Conservation (phyloP, 768 basidiomycete genomes). For the Termitomyces sp. region DNA sequence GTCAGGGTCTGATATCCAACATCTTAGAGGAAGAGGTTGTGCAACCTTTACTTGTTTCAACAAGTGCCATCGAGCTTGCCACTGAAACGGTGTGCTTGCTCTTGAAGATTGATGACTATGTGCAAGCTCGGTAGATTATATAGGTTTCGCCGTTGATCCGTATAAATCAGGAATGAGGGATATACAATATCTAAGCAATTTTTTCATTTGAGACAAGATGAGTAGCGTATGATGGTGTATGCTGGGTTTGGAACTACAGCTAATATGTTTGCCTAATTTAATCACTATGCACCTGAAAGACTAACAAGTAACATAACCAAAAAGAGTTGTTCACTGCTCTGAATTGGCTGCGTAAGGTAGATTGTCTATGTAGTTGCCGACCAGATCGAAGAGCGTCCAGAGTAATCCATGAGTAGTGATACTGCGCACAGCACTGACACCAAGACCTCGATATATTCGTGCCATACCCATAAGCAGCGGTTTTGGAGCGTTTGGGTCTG, state of each 20-base stretch:
- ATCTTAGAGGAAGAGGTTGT: conserved; percentile 97
- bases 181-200: conserved; percentile 3
- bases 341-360: conserved; percentile 34
- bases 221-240: conserved; percentile 10
- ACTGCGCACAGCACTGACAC: conserved; percentile 89
- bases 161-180: background rate
- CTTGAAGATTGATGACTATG: conserved; percentile 94
- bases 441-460: conserved; percentile 89
- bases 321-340: conserved; percentile 14
- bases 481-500: conserved; percentile 76
- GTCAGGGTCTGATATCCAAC: conserved; percentile 91
- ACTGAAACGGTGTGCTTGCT: conserved; percentile 98
- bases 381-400: conserved; percentile 91
- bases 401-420: conserved; percentile 91
- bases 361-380: conserved; percentile 69
- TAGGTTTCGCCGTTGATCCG: background rate
- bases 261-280: conserved; percentile 20
- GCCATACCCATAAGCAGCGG: conserved; percentile 73
- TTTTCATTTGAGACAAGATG: background rate
- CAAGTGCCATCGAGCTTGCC: conserved; percentile 90
- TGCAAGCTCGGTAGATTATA: conserved; percentile 58
- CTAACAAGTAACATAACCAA: conserved; percentile 1
- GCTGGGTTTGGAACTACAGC: conserved; percentile 14
- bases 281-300: background rate
- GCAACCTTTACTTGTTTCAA: conserved; percentile 92